Evolutionary conservation across 1,284 basidiomycete species (phyloP), one percentile per base, ranked within the genome.

Genomic region (Leucoagaricus sp.): DNA sequence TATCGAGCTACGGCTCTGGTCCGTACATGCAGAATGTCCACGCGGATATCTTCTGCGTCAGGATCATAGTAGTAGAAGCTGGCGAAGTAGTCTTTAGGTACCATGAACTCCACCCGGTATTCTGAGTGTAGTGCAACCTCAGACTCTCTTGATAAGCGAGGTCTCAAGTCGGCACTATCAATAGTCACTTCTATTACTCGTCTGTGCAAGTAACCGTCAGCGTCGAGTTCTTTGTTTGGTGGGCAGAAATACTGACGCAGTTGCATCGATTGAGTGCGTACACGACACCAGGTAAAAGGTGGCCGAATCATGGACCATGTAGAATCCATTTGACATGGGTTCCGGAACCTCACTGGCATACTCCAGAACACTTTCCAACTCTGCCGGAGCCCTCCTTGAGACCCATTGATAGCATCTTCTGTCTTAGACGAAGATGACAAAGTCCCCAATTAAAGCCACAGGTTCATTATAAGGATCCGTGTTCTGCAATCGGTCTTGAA

Each of bases 401-500:
- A 51, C 33, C 49, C 49, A 51, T n/a, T 19, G 31, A 36, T 51
- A 51, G 31, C 9, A 3, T 3, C 10, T 9, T 40, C 21, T 21
- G n/a, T 9, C 36, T n/a, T 31, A 23, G 17, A 51, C 25, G 19
- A 41, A 40, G 38, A 42, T n/a, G 17, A 51, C 26, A 41, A 40
- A 51, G 9, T 51, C 49, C n/a, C 49, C 36, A 23, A 51, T 31
- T 17, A 51, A 6, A 7, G 26, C 49, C 26, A 51, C 19, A 26
- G 49, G 49, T 41, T 12, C 29, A 17, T 36, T 23, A 19, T 15
- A 13, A 23, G 12, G 13, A 38, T 38, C 4, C 4, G 26, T 17
- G 38, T 26, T 19, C 1, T 41, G 13, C 25, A 26, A 41, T 34
- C 38, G 26, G 9, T 28, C n/a, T n/a, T n/a, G 28, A 5, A 26